Conservation (phyloP, 2,329 filamentous ascomycete species). For the Tolypocladium ophioglossoides region DNA sequence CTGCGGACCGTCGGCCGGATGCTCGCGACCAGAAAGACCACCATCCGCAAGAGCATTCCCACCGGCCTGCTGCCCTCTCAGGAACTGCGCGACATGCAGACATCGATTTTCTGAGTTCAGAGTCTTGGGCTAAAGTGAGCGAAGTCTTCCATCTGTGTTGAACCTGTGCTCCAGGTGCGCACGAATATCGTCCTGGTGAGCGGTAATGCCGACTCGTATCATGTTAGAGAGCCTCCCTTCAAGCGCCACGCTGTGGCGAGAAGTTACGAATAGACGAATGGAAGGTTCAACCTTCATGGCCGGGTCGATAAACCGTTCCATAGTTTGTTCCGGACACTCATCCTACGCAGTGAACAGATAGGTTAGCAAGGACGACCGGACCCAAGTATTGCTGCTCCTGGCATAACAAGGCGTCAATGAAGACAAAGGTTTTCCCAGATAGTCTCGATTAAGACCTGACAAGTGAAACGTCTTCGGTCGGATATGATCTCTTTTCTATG, state of each 20-base stretch:
- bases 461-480: slow-evolving; percentile 4
- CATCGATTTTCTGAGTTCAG: not conserved
- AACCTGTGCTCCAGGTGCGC: slow-evolving; percentile 1
- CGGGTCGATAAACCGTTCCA: slow-evolving; percentile 1
- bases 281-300: slow-evolving; percentile 1
- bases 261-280: slow-evolving; percentile 3
- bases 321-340: slow-evolving; percentile 4
- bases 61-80: too few species aligned
- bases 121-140: slow-evolving; percentile 1
- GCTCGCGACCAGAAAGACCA: too few species aligned
- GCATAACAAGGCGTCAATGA: slow-evolving; percentile 5
- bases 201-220: not conserved
- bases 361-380: not conserved
- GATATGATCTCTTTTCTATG: slow-evolving; percentile 3
- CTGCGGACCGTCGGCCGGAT: too few species aligned
- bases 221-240: slow-evolving; percentile 1
- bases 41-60: too few species aligned
- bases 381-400: not conserved
- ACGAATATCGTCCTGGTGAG: slow-evolving; percentile 1
- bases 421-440: slow-evolving; percentile 2
- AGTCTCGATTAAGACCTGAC: slow-evolving; percentile 1
- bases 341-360: too few species aligned
- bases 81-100: too few species aligned
- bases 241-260: slow-evolving; percentile 1
- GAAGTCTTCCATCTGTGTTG: slow-evolving; percentile 1